Percentiles rank a stretch among this genome's conserved stretches.
Conservation (phyloP, 2,329 filamentous ascomycete species). For the Trematosphaeria pertusa region DNA sequence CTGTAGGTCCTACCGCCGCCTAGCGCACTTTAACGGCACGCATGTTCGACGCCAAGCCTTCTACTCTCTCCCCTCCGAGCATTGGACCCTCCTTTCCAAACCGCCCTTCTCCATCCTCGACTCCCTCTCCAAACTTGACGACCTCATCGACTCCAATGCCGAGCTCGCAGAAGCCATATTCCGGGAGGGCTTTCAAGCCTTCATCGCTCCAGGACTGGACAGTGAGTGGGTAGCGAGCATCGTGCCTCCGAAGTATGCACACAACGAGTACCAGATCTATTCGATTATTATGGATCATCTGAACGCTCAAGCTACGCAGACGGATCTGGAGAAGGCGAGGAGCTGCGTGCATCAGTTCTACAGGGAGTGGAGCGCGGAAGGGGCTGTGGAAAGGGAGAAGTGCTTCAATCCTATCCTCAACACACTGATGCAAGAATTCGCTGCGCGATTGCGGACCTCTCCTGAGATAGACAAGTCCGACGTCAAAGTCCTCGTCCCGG, state of each 20-base stretch:
- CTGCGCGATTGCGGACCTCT: conserved; percentile 14
- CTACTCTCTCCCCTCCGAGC: conserved; percentile 83
- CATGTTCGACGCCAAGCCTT: conserved; percentile 91
- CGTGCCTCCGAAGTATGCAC: conserved; percentile 35
- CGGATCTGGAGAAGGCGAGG: conserved; percentile 87
- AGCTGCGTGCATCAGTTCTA: conserved; percentile 94
- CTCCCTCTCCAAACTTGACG: conserved; percentile 79
- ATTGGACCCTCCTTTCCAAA: conserved; percentile 82
- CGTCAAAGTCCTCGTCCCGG: conserved; percentile 80
- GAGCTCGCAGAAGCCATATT: conserved; percentile 82
- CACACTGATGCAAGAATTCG: conserved; percentile 64
- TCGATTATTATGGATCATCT: conserved; percentile 66
- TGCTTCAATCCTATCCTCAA: conserved; percentile 77
- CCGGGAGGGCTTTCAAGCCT: conserved; percentile 47
- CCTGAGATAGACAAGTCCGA: conserved; percentile 41
- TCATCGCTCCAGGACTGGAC: conserved; percentile 40
- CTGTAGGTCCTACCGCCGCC: conserved; percentile 80
- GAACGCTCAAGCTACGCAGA: conserved; percentile 72
- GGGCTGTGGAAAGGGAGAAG: conserved; percentile 73
- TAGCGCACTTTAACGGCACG: conserved; percentile 88
- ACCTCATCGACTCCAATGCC: conserved; percentile 88
- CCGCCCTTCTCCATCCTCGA: conserved; percentile 85
- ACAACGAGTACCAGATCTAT: conserved; percentile 38
- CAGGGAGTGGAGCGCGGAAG: conserved; percentile 89
- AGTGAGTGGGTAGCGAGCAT: conserved; percentile 43